These are phyloP conservation scores for Wickerhamiella qilinensis DNA, from an alignment of 805 yeast species.

Conservation along the genomic window DNA sequence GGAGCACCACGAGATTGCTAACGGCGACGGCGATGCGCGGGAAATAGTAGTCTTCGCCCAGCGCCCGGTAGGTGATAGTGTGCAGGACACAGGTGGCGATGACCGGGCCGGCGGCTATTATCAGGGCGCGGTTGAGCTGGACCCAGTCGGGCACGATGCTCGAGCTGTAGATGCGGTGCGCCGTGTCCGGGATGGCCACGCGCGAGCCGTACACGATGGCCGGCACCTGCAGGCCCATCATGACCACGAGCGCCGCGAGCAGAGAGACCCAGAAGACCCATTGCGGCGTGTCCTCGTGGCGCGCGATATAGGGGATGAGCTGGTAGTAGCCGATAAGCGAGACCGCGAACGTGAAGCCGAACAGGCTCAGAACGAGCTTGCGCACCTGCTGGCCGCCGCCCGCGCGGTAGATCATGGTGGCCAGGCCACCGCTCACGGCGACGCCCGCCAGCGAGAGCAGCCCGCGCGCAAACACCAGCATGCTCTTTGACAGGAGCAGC, in stretches of 20 bases:
- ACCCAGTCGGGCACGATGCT: conserved; percentile 18
- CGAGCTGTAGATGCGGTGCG: conserved; percentile 15
- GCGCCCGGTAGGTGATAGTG: conserved; percentile 5
- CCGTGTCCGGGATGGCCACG: conserved; percentile 12
- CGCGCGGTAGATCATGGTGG: too few species aligned
- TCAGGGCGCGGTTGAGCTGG: conserved; percentile 15
- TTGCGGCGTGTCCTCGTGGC: neutral
- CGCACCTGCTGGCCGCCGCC: too few species aligned
- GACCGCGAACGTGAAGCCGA: conserved; percentile 11
- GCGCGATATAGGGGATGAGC: neutral
- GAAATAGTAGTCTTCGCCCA: conserved; percentile 7
- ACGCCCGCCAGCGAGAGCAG: too few species aligned
- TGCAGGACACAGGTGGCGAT: conserved; percentile 6
- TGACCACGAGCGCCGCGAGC: conserved; percentile 3
- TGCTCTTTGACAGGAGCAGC: conserved; percentile 1
- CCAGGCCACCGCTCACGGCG: too few species aligned
- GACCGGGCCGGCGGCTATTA: conserved; percentile 14
- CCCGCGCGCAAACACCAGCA: conserved; percentile 1
- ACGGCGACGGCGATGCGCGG: conserved; percentile 9
- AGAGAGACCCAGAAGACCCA: conserved; percentile 5
- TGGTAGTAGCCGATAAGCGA: conserved; percentile 2
- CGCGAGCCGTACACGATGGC: conserved; percentile 13
- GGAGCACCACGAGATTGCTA: conserved; percentile 10
- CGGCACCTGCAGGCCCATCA: conserved; percentile 11
- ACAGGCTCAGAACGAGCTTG: too few species aligned